Conservation (phyloP, 2,329 filamentous ascomycete genomes). For the Aspergillus caelatus region DNA sequence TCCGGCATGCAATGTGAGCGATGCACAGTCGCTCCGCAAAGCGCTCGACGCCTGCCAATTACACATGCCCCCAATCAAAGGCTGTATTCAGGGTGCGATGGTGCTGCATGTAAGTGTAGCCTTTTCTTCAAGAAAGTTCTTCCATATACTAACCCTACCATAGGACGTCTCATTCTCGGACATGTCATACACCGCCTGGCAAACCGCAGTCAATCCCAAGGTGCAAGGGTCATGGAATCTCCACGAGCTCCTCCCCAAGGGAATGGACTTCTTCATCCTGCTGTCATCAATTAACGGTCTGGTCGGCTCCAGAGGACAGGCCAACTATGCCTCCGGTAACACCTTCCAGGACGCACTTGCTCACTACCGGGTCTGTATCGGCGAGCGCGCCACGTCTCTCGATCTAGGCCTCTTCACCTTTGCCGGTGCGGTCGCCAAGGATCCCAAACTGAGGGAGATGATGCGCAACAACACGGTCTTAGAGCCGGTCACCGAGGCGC, state of each 20-base stretch:
- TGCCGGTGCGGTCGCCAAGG: constrained; percentile 28
- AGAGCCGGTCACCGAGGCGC: constrained; percentile 18
- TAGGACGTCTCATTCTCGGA: constrained; percentile 35
- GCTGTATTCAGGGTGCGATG: constrained; percentile 33
- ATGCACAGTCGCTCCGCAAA: constrained; percentile 27
- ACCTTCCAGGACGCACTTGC: constrained; percentile 39
- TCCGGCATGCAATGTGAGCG: constrained; percentile 32
- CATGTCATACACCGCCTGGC: constrained; percentile 41
- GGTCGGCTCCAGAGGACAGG: constrained; percentile 46
- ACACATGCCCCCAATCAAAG: constrained; percentile 28
- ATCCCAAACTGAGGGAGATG: constrained; percentile 9
- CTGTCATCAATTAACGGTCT: constrained; percentile 43
- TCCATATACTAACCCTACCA: neutral
- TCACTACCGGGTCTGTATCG: constrained; percentile 22
- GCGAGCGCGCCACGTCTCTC: constrained; percentile 15
- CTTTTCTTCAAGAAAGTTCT: neutral
- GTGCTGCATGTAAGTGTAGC: constrained; percentile 18
- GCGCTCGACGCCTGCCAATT: neutral
- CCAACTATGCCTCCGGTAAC: constrained; percentile 44
- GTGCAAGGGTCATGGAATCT: constrained; percentile 38
- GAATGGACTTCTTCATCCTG: constrained; percentile 45
- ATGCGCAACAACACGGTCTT: constrained; percentile 9
- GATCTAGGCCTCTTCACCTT: constrained; percentile 30
- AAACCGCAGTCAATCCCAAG: constrained; percentile 39
- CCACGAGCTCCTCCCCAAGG: constrained; percentile 26